Evolutionary conservation across 371 early-diverging fungal genomes (phyloP).

Genomic region (Mucor velutinosus): DNA sequence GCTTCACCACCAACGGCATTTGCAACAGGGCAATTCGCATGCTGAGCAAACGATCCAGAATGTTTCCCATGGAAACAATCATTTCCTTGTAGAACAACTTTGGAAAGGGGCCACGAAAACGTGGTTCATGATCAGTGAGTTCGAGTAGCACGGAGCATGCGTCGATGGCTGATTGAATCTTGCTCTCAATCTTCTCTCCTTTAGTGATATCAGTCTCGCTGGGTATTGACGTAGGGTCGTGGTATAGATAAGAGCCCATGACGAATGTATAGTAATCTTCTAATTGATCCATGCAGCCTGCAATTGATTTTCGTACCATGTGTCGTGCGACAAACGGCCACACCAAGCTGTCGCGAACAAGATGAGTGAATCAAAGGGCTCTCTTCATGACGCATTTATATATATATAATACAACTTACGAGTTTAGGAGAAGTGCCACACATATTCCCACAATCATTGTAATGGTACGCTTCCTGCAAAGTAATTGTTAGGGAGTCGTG

Average conservation of each 20-base stretch:
- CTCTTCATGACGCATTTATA: neutral
- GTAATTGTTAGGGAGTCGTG: neutral
- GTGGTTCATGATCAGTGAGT: constrained; percentile 60
- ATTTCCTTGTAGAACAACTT: constrained; percentile 58
- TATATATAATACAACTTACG: constrained; percentile 24
- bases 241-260: constrained; percentile 45
- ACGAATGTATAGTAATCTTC: constrained; percentile 50
- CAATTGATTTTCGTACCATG: constrained; percentile 54
- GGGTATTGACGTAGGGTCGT: constrained; percentile 23
- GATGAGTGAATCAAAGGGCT: neutral
- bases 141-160: constrained; percentile 50
- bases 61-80: constrained; percentile 54
- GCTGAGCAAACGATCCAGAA: constrained; percentile 58
- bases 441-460: constrained; percentile 62
- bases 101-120: constrained; percentile 63
- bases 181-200: constrained; percentile 43
- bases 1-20: constrained; percentile 52
- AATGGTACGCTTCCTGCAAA: constrained; percentile 47
- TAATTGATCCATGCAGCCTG: constrained; percentile 39
- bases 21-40: constrained; percentile 54
- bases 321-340: constrained; percentile 69
- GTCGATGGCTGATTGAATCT: constrained; percentile 41
- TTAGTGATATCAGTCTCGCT: constrained; percentile 34
- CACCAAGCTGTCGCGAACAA: constrained; percentile 30
- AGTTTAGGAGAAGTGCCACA: constrained; percentile 53